Evolutionary conservation across 139 green algal genomes (phyloP).

Genomic region (Closterium sp.): DNA sequence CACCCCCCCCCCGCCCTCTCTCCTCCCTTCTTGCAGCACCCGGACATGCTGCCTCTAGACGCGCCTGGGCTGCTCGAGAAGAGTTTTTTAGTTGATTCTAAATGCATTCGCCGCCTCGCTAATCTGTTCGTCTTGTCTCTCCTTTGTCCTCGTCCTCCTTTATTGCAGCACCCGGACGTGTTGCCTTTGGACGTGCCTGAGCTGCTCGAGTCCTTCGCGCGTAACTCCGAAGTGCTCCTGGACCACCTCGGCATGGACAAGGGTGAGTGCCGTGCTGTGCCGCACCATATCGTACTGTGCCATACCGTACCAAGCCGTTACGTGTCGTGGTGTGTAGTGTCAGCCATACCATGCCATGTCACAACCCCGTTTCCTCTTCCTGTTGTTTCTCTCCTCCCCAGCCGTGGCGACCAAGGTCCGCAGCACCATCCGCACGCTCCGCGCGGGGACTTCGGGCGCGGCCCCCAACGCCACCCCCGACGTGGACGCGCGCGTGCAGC

Average conservation of each 20-base stretch:
- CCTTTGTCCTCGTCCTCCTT: not conserved
- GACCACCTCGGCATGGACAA: conserved; percentile 39
- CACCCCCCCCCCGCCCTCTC: not conserved
- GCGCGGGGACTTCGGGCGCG: not conserved
- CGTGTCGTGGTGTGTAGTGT: not conserved
- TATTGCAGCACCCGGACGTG: conserved; percentile 9
- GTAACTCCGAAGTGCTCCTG: conserved; percentile 29
- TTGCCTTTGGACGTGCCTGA: conserved; percentile 27
- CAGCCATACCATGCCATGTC: too few species aligned
- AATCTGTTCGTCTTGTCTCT: conserved; percentile 5
- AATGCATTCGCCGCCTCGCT: conserved; percentile 3
- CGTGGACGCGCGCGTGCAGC: conserved; percentile 20
- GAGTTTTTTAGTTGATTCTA: not conserved
- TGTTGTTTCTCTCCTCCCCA: not conserved
- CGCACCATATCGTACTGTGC: not conserved
- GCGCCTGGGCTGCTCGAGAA: not conserved
- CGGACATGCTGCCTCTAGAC: too few species aligned
- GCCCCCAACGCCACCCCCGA: not conserved
- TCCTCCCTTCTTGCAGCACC: not conserved
- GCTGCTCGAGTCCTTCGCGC: conserved; percentile 30
- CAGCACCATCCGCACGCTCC: not conserved
- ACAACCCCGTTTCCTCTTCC: not conserved
- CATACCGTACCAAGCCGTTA: not conserved
- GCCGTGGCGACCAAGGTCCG: not conserved
- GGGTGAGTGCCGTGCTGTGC: not conserved